Conservation (phyloP, 2,329 filamentous ascomycete genomes). For the Aphanocladium album region DNA sequence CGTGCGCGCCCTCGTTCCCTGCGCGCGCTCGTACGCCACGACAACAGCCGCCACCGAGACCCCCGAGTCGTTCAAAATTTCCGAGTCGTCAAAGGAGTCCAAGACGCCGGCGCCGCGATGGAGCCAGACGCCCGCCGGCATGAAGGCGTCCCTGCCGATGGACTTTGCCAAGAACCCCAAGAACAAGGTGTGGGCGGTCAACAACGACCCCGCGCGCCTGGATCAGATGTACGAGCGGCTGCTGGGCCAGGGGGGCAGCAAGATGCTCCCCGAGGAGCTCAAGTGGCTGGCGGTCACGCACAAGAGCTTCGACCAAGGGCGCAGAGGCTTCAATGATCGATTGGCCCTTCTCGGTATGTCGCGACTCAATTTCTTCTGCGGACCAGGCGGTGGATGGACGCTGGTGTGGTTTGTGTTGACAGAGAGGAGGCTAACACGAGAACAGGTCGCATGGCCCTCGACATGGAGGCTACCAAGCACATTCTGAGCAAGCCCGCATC, state of each 20-base stretch:
- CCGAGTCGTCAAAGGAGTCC: slow-evolving; percentile 7
- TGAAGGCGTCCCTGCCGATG: slow-evolving; percentile 65
- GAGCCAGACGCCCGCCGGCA: slow-evolving; percentile 62
- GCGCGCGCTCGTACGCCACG: slow-evolving; percentile 10
- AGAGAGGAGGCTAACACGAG: neutral
- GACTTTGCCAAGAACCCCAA: slow-evolving; percentile 50
- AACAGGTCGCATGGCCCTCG: slow-evolving; percentile 28
- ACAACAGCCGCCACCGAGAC: slow-evolving; percentile 7
- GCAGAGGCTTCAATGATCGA: slow-evolving; percentile 90
- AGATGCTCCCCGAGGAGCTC: slow-evolving; percentile 77
- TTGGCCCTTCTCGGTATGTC: slow-evolving; percentile 77
- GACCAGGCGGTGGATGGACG: too few species aligned
- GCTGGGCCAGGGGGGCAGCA: slow-evolving; percentile 67
- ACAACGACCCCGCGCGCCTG: slow-evolving; percentile 67
- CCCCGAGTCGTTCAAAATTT: slow-evolving; percentile 10
- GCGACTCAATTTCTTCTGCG: neutral
- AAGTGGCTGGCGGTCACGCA: slow-evolving; percentile 98
- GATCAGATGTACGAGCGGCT: slow-evolving; percentile 74
- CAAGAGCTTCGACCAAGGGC: slow-evolving; percentile 95
- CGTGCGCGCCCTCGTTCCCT: slow-evolving; percentile 1
- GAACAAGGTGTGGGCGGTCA: slow-evolving; percentile 60
- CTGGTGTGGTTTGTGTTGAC: too few species aligned
- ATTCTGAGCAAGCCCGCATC: slow-evolving; percentile 35
- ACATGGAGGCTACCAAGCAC: slow-evolving; percentile 35
- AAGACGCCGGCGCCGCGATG: slow-evolving; percentile 51